Conservation (phyloP, 139 green algal genomes). For the Chlamydomonas schloesseri region DNA sequence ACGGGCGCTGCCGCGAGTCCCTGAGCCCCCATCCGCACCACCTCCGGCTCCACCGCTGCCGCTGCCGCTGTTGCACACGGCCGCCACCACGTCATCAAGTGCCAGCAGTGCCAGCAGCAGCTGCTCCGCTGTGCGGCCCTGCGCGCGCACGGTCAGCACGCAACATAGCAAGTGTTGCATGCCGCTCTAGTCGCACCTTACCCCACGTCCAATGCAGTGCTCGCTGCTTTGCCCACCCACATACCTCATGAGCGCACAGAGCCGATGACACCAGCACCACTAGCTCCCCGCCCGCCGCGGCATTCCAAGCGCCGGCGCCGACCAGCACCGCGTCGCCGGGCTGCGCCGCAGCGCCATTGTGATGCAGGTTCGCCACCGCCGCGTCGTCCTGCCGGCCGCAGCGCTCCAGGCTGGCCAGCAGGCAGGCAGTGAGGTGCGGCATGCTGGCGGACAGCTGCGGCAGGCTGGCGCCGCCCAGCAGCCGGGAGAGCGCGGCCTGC, state of each 20-base stretch:
- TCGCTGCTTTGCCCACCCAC: no score
- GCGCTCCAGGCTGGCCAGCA: constrained; percentile 5
- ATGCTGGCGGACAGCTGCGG: background rate
- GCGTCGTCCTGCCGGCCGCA: background rate
- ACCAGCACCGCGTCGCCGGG: no score
- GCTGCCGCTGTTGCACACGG: background rate
- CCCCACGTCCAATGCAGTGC: no score
- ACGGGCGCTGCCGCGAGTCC: background rate
- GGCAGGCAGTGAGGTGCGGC: constrained; percentile 6
- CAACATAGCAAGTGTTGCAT: no score
- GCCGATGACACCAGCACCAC: constrained; percentile 22
- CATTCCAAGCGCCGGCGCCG: background rate
- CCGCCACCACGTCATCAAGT: constrained; percentile 13
- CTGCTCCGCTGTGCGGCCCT: constrained; percentile 8
- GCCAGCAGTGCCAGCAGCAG: constrained; percentile 25
- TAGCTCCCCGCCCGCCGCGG: constrained; percentile 2
- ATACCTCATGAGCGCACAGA: background rate
- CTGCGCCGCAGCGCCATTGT: no score
- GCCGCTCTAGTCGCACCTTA: no score
- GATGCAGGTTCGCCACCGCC: no score
- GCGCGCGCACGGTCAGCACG: background rate
- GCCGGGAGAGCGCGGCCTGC: background rate
- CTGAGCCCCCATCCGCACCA: no score
- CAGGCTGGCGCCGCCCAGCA: background rate
- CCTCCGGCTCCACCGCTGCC: no score